Conservation (phyloP, 371 early-diverging fungal genomes). For the Mucor plumbeus region DNA sequence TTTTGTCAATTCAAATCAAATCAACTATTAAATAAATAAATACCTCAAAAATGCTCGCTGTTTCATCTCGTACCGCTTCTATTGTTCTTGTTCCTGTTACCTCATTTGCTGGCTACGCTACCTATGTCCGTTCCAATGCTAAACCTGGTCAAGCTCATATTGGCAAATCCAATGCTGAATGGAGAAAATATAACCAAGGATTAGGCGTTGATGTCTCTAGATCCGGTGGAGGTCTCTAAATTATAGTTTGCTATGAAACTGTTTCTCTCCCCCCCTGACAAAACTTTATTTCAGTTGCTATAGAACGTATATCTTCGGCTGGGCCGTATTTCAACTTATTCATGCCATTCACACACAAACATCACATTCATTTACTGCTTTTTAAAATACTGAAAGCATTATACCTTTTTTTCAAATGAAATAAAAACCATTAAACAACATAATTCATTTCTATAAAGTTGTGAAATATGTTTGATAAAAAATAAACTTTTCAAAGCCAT, state of each 20-base stretch:
- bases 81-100: slow-evolving; percentile 44
- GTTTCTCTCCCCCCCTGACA: too few species aligned
- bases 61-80: slow-evolving; percentile 41
- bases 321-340: neutral
- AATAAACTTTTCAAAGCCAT: neutral
- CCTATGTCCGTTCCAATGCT: slow-evolving; percentile 46
- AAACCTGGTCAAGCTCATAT: slow-evolving; percentile 43
- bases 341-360: neutral
- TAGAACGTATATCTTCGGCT: neutral
- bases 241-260: neutral
- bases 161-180: slow-evolving; percentile 22
- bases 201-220: slow-evolving; percentile 54
- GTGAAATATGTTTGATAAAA: slow-evolving; percentile 2
- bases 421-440: neutral
- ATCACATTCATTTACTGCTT: neutral
- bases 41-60: slow-evolving; percentile 29
- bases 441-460: neutral
- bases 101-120: slow-evolving; percentile 49
- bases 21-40: neutral
- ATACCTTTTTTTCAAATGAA: neutral
- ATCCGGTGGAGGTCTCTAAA: slow-evolving; percentile 54
- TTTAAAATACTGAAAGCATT: neutral
- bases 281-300: neutral
- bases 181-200: slow-evolving; percentile 53
- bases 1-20: neutral